Conservation (phyloP, 2,329 filamentous ascomycete genomes). For the Exophiala lecanii-corni region DNA sequence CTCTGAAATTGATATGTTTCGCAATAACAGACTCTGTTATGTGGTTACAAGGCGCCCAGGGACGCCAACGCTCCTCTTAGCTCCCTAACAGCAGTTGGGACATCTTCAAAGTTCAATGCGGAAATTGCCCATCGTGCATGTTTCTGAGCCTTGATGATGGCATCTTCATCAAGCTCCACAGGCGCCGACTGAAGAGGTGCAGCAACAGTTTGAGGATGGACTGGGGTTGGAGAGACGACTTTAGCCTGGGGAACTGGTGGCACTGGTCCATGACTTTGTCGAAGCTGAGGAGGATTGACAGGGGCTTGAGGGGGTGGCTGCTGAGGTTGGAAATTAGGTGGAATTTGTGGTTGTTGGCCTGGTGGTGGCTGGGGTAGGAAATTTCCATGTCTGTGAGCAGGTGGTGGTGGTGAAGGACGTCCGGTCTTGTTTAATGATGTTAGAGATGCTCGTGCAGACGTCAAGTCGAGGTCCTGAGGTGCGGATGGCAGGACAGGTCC, state of each 20-base stretch:
- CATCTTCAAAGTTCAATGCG: conserved; percentile 93
- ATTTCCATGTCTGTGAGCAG: conserved; percentile 17
- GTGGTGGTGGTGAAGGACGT: conserved; percentile 21
- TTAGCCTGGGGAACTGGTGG: conserved; percentile 15
- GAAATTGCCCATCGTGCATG: conserved; percentile 97
- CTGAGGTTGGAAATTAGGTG: conserved; percentile 26
- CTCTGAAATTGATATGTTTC: too few species aligned
- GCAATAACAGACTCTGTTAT: too few species aligned
- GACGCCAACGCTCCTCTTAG: conserved; percentile 67
- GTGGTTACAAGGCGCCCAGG: too few species aligned
- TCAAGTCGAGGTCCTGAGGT: conserved; percentile 8
- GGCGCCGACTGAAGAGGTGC: conserved; percentile 25
- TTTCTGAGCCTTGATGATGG: conserved; percentile 79
- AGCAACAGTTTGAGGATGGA: conserved; percentile 8
- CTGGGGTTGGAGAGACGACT: conserved; percentile 11
- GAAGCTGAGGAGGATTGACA: conserved; percentile 16
- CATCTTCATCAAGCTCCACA: conserved; percentile 57
- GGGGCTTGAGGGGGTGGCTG: conserved; percentile 15
- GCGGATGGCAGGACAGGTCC: conserved; percentile 10
- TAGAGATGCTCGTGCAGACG: conserved; percentile 11
- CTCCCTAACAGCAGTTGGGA: conserved; percentile 82
- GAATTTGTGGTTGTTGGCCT: conserved; percentile 19
- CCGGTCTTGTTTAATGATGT: conserved; percentile 11
- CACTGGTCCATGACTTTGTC: conserved; percentile 16
- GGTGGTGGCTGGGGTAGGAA: conserved; percentile 12